A percentile compares a stretch with the other conserved stretches of the same genome.
Evolutionary conservation across 2,329 filamentous ascomycete species (phyloP).

Genomic region (Aspergillaceae sp.): DNA sequence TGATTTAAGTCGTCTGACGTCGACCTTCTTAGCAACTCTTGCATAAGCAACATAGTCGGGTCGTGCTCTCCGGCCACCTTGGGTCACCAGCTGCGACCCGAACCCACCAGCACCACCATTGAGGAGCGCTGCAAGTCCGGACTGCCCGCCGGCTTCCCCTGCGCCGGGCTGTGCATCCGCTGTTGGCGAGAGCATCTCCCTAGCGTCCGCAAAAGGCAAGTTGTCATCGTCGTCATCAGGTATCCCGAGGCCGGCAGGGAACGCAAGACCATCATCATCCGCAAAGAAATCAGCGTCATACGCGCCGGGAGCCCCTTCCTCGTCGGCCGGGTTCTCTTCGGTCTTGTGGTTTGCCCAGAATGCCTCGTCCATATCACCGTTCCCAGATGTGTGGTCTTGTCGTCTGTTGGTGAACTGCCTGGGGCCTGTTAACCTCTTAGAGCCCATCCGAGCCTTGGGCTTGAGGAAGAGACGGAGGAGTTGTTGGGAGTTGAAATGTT

Average conservation of each 20-base stretch:
- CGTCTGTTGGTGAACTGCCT: constrained; percentile 27
- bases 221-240: constrained; percentile 42
- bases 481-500: constrained; percentile 93
- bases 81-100: constrained; percentile 54
- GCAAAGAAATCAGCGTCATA: constrained; percentile 96
- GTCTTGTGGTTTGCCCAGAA: constrained; percentile 68
- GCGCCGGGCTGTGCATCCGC: constrained; percentile 24
- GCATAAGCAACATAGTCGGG: constrained; percentile 61
- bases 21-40: constrained; percentile 58
- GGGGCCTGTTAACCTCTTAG: constrained; percentile 49
- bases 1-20: constrained; percentile 55
- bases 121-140: constrained; percentile 31
- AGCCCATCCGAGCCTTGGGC: constrained; percentile 75
- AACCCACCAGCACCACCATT: constrained; percentile 42
- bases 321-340: constrained; percentile 43
- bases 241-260: constrained; percentile 38
- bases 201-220: constrained; percentile 41
- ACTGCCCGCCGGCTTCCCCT: constrained; percentile 25
- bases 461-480: constrained; percentile 87
- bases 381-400: constrained; percentile 48
- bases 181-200: constrained; percentile 40
- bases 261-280: constrained; percentile 55
- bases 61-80: constrained; percentile 48
- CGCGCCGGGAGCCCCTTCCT: constrained; percentile 60
- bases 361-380: constrained; percentile 83